phyloP scores from a whole-genome alignment of 331 rosid genomes.

The Telfairia occidentalis region DNA sequence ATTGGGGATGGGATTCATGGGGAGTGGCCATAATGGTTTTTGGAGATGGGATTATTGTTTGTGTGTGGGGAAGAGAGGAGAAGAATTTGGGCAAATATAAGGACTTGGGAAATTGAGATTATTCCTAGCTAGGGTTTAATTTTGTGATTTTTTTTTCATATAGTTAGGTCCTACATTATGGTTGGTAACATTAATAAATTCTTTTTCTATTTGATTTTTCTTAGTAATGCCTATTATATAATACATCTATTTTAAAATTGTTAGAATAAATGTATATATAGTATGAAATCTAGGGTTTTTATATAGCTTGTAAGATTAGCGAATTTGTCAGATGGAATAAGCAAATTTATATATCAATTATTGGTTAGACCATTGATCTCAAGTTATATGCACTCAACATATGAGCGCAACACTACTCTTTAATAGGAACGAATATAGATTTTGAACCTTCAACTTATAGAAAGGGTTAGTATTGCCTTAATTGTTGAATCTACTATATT shows the following conservation, averaged over 20 bases:
- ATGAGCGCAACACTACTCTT: no score
- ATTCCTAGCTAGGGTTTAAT: neutral
- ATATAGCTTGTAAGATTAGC: neutral
- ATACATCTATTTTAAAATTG: neutral
- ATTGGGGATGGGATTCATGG: constrained; percentile 20
- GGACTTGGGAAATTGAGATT: constrained; percentile 6
- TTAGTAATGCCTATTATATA: neutral
- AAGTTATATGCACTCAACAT: neutral
- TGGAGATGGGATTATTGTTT: neutral
- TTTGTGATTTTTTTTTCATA: neutral
- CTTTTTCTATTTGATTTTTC: neutral
- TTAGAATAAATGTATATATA: neutral
- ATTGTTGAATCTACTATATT: no score
- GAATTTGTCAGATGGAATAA: neutral
- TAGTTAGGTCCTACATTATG: neutral
- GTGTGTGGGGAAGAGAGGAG: neutral
- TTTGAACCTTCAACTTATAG: no score
- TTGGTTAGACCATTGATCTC: neutral
- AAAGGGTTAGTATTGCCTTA: no score
- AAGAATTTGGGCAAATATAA: neutral
- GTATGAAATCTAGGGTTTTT: neutral
- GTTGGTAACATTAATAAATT: neutral
- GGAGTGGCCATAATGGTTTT: constrained; percentile 20
- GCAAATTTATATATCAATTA: neutral
- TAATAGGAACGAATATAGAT: no score